Conservation (phyloP, 331 rosid genomes). For the Acacia concinna region DNA sequence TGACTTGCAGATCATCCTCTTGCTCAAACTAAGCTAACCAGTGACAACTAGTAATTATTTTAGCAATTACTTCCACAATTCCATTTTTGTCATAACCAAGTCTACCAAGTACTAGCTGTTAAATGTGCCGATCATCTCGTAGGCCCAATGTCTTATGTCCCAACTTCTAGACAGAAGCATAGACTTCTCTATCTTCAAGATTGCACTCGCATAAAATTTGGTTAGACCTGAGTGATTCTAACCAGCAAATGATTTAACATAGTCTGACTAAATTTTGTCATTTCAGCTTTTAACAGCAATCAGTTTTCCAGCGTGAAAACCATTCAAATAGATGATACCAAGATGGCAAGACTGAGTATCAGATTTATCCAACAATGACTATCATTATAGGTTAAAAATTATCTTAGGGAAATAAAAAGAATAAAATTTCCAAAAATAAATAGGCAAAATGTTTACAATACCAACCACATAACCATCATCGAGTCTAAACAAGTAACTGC, state of each 20-base stretch:
- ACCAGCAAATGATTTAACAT: slow-evolving; percentile 3
- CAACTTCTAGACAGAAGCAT: slow-evolving; percentile 17
- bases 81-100: background rate
- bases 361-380: slow-evolving; percentile 6
- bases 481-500: slow-evolving; percentile 97
- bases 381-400: background rate
- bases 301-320: slow-evolving; percentile 7
- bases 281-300: background rate
- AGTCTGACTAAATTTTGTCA: slow-evolving; percentile 7
- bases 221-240: slow-evolving; percentile 9
- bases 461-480: slow-evolving; percentile 99
- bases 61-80: slow-evolving; percentile 17
- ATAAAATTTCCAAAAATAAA: slow-evolving; percentile 3
- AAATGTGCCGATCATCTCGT: slow-evolving; percentile 14
- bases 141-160: slow-evolving; percentile 2
- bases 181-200: slow-evolving; percentile 13
- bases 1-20: background rate
- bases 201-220: background rate
- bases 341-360: slow-evolving; percentile 11
- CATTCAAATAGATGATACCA: slow-evolving; percentile 13
- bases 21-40: slow-evolving; percentile 9
- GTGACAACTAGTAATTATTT: background rate
- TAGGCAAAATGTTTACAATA: slow-evolving; percentile 14
- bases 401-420: slow-evolving; percentile 11
- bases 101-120: slow-evolving; percentile 7